Percentiles rank a stretch among this genome's conserved stretches.
phyloP scores from a whole-genome alignment of 176 grass and related monocot species.

The Avena sativa region DNA sequence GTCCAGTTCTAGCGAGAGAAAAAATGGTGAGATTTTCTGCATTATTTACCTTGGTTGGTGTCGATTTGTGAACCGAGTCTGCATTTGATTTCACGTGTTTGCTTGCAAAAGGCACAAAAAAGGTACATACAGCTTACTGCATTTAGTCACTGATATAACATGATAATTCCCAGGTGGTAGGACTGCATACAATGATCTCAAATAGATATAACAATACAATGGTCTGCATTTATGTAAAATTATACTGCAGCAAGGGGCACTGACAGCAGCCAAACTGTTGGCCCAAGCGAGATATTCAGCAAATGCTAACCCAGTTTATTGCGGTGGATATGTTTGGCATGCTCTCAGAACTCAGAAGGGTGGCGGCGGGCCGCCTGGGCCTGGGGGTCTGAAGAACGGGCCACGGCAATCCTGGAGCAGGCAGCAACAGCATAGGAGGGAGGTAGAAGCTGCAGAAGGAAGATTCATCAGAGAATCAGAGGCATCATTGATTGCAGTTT shows the following conservation, averaged over 20 bases:
- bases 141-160: not conserved
- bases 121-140: not conserved
- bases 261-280: not conserved
- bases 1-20: not conserved
- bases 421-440: slow-evolving; percentile 60
- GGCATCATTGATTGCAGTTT: not conserved
- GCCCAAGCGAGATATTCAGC: not conserved
- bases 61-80: not conserved
- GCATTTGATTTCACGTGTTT: not conserved
- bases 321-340: not conserved
- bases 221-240: not conserved
- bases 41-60: not conserved
- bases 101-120: not conserved
- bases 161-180: not conserved
- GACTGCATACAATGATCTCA: not conserved
- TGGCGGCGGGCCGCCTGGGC: slow-evolving; percentile 44
- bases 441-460: slow-evolving; percentile 46
- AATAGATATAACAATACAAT: not conserved
- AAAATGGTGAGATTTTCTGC: not conserved
- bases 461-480: slow-evolving; percentile 2
- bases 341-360: slow-evolving; percentile 52
- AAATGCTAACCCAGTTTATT: not conserved
- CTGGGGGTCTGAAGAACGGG: slow-evolving; percentile 36
- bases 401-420: slow-evolving; percentile 56
- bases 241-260: not conserved